A percentile compares a stretch with the other conserved stretches of the same genome.
Evolutionary conservation across 2,329 filamentous ascomycete genomes (phyloP).

Genomic region (Penicillium aurantiogriseum): DNA sequence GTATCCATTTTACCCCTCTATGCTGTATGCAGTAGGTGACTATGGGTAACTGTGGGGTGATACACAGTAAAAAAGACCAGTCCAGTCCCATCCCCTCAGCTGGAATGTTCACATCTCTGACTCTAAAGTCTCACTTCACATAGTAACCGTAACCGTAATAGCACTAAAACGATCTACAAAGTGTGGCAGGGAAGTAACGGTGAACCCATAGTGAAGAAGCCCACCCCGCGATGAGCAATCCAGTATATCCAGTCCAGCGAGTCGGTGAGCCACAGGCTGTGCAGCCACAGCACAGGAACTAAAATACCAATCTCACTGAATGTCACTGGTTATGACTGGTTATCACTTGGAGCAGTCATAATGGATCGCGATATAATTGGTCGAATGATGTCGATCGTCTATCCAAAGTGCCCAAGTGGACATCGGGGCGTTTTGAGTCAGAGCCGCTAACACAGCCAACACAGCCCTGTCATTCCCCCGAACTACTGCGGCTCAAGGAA

Average conservation of each 20-base stretch:
- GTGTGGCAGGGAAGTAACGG: not conserved
- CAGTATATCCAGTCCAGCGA: not conserved
- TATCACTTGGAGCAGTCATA: not conserved
- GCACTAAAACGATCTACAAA: not conserved
- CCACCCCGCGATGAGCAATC: not conserved
- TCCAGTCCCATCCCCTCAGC: not conserved
- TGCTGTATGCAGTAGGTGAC: not conserved
- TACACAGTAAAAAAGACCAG: not conserved
- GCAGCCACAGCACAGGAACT: not conserved
- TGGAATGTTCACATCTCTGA: not conserved
- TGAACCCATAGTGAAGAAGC: not conserved
- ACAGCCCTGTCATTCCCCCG: not conserved
- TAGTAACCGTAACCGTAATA: not conserved
- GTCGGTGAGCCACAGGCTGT: constrained; percentile 6
- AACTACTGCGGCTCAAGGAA: not conserved
- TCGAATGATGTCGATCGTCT: not conserved
- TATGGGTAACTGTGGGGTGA: not conserved
- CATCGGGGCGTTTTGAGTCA: constrained; percentile 1
- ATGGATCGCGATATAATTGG: not conserved
- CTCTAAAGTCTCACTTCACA: not conserved
- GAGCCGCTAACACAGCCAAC: not conserved
- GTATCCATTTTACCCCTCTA: constrained; percentile 3
- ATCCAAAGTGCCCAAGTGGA: not conserved
- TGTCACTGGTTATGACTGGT: not conserved
- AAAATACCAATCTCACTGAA: not conserved